phyloP scores from a whole-genome alignment of 208 protist genomes.

The Willaertia magna region DNA sequence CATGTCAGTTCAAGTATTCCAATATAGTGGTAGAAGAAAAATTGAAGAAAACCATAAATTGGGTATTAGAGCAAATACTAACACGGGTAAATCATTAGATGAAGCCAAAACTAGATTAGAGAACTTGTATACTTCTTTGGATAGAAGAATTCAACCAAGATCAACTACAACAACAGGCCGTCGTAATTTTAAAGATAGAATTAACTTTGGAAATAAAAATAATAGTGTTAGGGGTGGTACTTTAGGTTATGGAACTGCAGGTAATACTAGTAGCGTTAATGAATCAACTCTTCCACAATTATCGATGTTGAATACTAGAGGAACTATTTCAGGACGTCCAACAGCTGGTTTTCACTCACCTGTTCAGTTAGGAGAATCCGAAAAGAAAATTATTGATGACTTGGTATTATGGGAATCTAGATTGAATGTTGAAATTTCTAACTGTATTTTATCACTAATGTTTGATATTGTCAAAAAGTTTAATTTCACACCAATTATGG shows the following conservation, averaged over 20 bases:
- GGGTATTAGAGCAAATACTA: not conserved
- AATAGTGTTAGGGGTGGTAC: not conserved
- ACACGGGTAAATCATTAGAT: not conserved
- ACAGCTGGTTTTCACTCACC: too few relatives aligned
- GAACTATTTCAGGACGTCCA: not conserved
- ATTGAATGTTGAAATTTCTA: not conserved
- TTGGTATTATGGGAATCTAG: not conserved
- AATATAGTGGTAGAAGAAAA: not conserved
- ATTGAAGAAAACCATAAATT: not conserved
- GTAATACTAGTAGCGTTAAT: not conserved
- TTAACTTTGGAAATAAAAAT: not conserved
- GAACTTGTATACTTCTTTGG: not conserved
- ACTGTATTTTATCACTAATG: not conserved
- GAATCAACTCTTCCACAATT: not conserved
- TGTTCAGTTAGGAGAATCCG: not conserved
- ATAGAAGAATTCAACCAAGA: not conserved
- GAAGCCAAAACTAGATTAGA: not conserved
- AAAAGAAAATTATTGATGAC: not conserved
- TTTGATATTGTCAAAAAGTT: not conserved
- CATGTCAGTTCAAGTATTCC: not conserved
- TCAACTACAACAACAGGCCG: too few relatives aligned
- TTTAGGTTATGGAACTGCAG: not conserved
- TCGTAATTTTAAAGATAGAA: not conserved
- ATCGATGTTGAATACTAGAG: not conserved
- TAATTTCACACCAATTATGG: not conserved